Base-by-base conservation (phyloP, 306 rosid species). In the Oxytropis ochrocephala region DNA sequence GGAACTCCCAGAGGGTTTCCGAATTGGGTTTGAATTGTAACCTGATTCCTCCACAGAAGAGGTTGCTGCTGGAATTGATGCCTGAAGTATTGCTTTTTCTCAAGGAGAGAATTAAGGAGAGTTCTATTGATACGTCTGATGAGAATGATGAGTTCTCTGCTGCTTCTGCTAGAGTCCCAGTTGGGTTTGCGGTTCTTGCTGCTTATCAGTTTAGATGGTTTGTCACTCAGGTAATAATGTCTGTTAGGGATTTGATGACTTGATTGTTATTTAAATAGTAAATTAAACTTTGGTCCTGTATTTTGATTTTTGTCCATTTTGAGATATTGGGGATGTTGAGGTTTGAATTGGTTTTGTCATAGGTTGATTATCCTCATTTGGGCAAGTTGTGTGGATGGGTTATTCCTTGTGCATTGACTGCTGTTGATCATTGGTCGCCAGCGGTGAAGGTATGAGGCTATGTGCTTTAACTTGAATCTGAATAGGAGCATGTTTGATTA, bases 361-460 rank as follows among this genome's bases (percentile, higher is more conserved):
- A 94, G 97, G 82, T 94, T 82, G 89, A 75, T 75, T 78, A 80
- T 84, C 94, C 99, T 63, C 85, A 80, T 84, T 79, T 84, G 84
- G 88, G 92, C 18, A 91, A 87, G 79, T 65, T 87, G 78, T 81
- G 91, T 78, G 63, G 80, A 53, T 79, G 87, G 76, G 86, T 91
- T 86, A 80, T 91, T 78, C 99, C 99, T 73, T 88, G 95, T 83
- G 96, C 86, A 7, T 69, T 94, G 74, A 94, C 89, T 27, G 83
- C 91, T 57, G 81, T 88, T 11, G 98, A 94, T 84, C 98, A 94
- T 70, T 94, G 97, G 99, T 90, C 97, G 3, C 85, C 96, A 0
- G 97, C 78, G 54, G 88, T 94, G 81, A 94, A 94, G 86, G 99
- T 91, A 86, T 32, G 89, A 33, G 54, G 86, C 97, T 91, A 86